Percentiles rank a stretch among this genome's conserved stretches.
These are phyloP conservation scores for Stephania cephalantha DNA, from an alignment of 164 flowering plant genomes.

Conservation along the genomic window DNA sequence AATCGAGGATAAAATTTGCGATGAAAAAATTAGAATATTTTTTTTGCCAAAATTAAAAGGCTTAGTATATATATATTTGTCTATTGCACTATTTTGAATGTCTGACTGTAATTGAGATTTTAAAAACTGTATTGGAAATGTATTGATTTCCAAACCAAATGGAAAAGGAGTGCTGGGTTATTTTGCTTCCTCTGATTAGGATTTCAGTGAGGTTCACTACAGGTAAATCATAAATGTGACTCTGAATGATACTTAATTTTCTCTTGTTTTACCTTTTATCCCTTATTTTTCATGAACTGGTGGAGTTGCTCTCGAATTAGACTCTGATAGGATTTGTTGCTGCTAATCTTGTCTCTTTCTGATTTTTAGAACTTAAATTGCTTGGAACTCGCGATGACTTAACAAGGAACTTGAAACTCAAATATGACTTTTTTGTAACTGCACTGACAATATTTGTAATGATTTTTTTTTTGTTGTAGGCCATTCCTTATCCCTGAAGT, in stretches of 20 bases:
- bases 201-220: not conserved
- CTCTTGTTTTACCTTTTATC: not conserved
- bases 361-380: not conserved
- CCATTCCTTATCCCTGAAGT: conserved; percentile 50
- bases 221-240: not conserved
- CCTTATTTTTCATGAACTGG: not conserved
- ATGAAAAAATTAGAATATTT: too few relatives aligned
- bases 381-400: not conserved
- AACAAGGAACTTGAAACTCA: not conserved
- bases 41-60: too few relatives aligned
- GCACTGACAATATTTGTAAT: conserved; percentile 9
- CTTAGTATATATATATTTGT: too few relatives aligned
- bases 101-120: too few relatives aligned
- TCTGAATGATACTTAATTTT: not conserved
- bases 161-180: too few relatives aligned
- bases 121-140: too few relatives aligned
- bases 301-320: not conserved
- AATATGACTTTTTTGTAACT: not conserved
- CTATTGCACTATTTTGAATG: too few relatives aligned
- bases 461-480: conserved; percentile 38
- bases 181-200: not conserved
- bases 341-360: not conserved
- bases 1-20: too few relatives aligned
- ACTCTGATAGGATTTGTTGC: not conserved
- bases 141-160: too few relatives aligned